phyloP scores from a whole-genome alignment of 257 asterid species.

The Fraxinus excelsior region DNA sequence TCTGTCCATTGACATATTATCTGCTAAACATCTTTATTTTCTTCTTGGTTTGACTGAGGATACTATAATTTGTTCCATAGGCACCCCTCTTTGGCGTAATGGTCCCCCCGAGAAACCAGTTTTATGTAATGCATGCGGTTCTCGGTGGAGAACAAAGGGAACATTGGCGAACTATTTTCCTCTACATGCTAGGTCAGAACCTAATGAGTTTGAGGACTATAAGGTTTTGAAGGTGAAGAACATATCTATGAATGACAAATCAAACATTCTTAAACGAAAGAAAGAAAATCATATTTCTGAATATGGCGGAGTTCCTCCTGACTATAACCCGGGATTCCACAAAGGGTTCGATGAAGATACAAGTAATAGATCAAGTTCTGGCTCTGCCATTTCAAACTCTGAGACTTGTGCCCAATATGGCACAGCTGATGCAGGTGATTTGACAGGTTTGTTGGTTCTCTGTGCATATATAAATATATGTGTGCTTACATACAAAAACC shows the following conservation, averaged over 20 bases:
- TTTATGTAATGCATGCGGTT: constrained; percentile 98
- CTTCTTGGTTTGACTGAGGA: not conserved
- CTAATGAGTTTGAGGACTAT: constrained; percentile 67
- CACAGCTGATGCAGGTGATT: constrained; percentile 81
- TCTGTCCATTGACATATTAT: not conserved
- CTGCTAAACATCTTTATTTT: not conserved
- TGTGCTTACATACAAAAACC: not conserved
- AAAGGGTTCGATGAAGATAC: constrained; percentile 75
- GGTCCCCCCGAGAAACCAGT: constrained; percentile 99
- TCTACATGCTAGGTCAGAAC: constrained; percentile 85
- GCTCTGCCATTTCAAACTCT: constrained; percentile 88
- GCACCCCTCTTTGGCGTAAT: constrained; percentile 98
- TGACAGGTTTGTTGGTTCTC: constrained; percentile 66
- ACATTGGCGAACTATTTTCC: constrained; percentile 89
- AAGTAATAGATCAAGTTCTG: constrained; percentile 94
- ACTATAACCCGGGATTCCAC: constrained; percentile 52
- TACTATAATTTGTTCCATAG: constrained; percentile 39
- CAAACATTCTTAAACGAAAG: constrained; percentile 70
- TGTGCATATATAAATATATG: not conserved
- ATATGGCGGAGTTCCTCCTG: constrained; percentile 49
- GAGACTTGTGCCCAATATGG: constrained; percentile 88
- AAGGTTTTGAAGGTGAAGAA: constrained; percentile 62
- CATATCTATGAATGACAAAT: constrained; percentile 53
- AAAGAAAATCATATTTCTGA: constrained; percentile 48
- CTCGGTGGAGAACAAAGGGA: constrained; percentile 99